Conservation (phyloP, 2,329 filamentous ascomycete species). For the Colletotrichum gloeosporioides region DNA sequence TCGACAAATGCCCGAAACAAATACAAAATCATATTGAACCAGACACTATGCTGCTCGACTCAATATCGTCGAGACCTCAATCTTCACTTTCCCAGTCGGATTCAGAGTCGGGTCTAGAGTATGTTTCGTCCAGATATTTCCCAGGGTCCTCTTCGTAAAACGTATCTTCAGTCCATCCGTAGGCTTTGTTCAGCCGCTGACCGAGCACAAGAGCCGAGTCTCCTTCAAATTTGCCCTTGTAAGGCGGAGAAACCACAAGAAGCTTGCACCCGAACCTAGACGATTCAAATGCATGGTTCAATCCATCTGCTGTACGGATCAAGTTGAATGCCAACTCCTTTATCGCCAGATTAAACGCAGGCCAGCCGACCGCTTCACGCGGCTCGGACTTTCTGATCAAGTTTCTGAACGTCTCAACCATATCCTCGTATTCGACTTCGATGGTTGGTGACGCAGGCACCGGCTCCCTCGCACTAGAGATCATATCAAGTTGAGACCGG, state of each 20-base stretch:
- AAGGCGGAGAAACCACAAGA: constrained; percentile 42
- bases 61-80: neutral
- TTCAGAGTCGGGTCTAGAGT: neutral
- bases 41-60: neutral
- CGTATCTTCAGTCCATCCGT: constrained; percentile 39
- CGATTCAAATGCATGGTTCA: neutral
- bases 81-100: neutral
- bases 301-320: constrained; percentile 32
- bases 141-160: constrained; percentile 28
- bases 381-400: constrained; percentile 32
- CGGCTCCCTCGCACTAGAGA: neutral
- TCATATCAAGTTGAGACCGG: constrained; percentile 38
- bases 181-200: constrained; percentile 35
- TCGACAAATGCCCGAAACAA: rapidly evolving
- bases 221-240: constrained; percentile 40
- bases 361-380: constrained; percentile 38
- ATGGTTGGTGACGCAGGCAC: neutral
- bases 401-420: constrained; percentile 40
- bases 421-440: neutral
- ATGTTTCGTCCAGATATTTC: neutral
- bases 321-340: constrained; percentile 45
- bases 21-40: neutral
- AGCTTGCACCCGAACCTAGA: constrained; percentile 22
- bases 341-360: constrained; percentile 45
- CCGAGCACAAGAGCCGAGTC: constrained; percentile 30